phyloP scores from a whole-genome alignment of 176 grass and related monocot species.

The Calamus simplicifolius region DNA sequence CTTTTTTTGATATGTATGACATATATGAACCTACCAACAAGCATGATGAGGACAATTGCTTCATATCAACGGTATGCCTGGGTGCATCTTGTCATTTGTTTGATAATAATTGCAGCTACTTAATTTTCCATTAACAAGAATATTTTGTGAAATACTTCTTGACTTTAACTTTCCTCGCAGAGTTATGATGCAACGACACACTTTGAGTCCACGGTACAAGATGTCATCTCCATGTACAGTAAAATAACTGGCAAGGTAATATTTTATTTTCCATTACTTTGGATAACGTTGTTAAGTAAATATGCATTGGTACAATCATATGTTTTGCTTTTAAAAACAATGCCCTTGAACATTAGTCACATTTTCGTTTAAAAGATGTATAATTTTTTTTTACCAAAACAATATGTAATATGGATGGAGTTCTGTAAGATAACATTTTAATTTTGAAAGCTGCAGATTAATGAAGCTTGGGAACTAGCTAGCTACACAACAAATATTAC shows the following conservation, averaged over 20 bases:
- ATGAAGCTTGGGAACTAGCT: no score
- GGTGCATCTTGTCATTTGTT: neutral
- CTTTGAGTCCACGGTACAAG: conserved; percentile 85
- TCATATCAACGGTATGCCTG: conserved; percentile 68
- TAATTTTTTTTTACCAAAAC: no score
- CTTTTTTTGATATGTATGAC: conserved; percentile 79
- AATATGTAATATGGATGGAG: no score
- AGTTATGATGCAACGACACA: conserved; percentile 95
- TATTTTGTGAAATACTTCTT: no score
- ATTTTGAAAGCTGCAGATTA: no score
- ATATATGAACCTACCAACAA: conserved; percentile 72
- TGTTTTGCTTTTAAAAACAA: neutral
- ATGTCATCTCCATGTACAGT: conserved; percentile 81
- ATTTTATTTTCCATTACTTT: conserved; percentile 3
- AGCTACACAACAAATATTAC: no score
- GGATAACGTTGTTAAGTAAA: conserved; percentile 1
- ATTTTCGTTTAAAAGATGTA: no score
- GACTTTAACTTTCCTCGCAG: conserved; percentile 22
- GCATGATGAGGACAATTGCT: conserved; percentile 67
- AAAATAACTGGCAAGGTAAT: conserved; percentile 87
- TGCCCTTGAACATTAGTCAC: no score
- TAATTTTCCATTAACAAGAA: neutral
- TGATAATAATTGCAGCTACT: neutral
- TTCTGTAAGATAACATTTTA: no score
- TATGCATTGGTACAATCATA: neutral